Conservation (phyloP, 2,329 filamentous ascomycete genomes). For the Aspergillus oerlinghausenensis region DNA sequence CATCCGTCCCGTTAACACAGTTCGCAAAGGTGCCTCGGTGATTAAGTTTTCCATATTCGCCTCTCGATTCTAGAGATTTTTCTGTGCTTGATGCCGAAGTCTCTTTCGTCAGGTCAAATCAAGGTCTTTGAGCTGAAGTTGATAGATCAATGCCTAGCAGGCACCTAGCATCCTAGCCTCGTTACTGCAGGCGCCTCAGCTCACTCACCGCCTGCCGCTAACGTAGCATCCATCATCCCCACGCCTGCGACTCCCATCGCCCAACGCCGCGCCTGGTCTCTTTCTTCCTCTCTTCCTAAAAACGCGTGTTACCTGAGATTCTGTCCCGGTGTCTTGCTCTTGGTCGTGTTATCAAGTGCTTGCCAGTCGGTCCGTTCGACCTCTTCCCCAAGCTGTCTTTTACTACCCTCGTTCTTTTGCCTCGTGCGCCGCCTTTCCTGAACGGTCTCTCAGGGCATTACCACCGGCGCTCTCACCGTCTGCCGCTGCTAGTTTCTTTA, state of each 20-base stretch:
- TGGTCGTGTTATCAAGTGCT: not conserved
- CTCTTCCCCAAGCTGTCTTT: not conserved
- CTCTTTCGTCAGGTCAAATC: not conserved
- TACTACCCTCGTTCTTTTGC: not conserved
- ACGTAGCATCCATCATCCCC: constrained; percentile 5
- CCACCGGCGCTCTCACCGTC: constrained; percentile 9
- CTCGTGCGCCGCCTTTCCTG: constrained; percentile 10
- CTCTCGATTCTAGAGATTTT: not conserved
- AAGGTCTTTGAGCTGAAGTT: not conserved
- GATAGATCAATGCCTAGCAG: constrained; percentile 5
- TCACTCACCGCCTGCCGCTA: constrained; percentile 13
- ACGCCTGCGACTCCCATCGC: constrained; percentile 12
- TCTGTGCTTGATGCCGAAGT: not conserved
- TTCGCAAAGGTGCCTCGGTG: not conserved
- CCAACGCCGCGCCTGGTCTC: constrained; percentile 16
- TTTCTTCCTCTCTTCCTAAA: not conserved
- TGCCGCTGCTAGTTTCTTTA: not conserved
- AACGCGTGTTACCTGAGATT: not conserved
- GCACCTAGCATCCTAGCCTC: not conserved
- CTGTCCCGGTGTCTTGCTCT: constrained; percentile 1
- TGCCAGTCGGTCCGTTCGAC: not conserved
- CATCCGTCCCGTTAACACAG: not conserved
- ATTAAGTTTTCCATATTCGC: not conserved
- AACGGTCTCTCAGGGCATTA: constrained; percentile 15
- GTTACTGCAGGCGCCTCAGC: not conserved